A percentile compares a stretch with the other conserved stretches of the same genome.
Conservation (phyloP, 352 stramenopile genomes). For the Phytophthora ohioensis region DNA sequence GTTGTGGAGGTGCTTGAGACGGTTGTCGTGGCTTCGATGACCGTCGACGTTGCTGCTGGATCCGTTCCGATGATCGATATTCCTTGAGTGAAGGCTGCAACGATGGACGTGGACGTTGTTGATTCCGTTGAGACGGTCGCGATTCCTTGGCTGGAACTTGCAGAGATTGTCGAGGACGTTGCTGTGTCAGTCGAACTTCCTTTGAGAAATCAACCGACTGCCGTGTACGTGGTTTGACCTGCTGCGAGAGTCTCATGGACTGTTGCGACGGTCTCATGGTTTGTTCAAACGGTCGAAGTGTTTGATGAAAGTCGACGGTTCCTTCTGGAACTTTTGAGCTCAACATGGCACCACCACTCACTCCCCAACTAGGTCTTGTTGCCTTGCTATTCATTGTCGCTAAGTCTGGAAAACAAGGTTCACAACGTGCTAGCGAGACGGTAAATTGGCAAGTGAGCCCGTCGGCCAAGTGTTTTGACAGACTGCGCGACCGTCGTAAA, state of each 20-base stretch:
- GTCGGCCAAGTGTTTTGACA: conserved; percentile 10
- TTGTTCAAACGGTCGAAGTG: conserved; percentile 28
- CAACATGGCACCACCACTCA: conserved; percentile 18
- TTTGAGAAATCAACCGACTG: conserved; percentile 16
- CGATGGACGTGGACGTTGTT: conserved; percentile 7
- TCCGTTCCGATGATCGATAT: conserved; percentile 3
- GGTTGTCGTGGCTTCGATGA: conserved; percentile 1
- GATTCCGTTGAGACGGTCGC: conserved; percentile 1
- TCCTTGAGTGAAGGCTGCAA: neutral
- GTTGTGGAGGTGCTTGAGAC: neutral
- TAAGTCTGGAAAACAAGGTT: neutral
- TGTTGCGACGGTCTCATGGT: conserved; percentile 23
- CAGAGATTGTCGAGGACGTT: conserved; percentile 8
- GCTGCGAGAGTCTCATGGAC: conserved; percentile 16
- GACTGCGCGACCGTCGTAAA: conserved; percentile 12
- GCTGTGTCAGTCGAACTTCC: conserved; percentile 4
- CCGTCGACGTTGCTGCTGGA: conserved; percentile 3
- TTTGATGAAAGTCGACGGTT: conserved; percentile 22
- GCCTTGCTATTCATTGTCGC: conserved; percentile 21
- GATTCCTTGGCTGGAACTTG: neutral
- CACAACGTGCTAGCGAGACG: conserved; percentile 3
- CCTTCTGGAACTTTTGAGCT: conserved; percentile 10
- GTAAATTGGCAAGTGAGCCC: conserved; percentile 22
- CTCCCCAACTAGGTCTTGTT: conserved; percentile 18
- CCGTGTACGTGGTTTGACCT: conserved; percentile 8